Base-by-base conservation (phyloP, 1,139 yeast genomes). In the Zygosaccharomyces pseudobailii region DNA sequence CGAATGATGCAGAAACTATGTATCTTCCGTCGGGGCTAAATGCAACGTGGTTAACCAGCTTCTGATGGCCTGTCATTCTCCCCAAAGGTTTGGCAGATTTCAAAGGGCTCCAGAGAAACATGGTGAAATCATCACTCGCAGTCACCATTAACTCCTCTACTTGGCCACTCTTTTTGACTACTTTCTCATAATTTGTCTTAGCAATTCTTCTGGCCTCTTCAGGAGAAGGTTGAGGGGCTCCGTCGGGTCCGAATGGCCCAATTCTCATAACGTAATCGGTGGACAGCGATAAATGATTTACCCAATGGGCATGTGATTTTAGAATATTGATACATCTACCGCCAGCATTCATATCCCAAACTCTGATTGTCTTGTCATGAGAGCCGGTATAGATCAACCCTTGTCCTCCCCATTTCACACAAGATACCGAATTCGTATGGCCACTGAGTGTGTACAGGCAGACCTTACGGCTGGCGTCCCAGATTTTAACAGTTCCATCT, bases 31-130 rank as follows among this genome's bases (percentile, higher is more conserved):
- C 97, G 3, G 99, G 98, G 1, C 96, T 86, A 63, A 92, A 92
- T 6, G 90, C 82, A 6, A 92, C 99, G 66, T 92, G 97, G 63
- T 92, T 92, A 24, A 92, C 98, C 32, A 90, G 74, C 68, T 92
- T 92, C 65, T 92, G 98, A 68, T 92, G 99, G 23, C 99, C 99
- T 1, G 96, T 89, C 94, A 92, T 85, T 61, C 98, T 78, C 49
- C 88, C 81, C 6, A 92, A 68, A 0, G 98, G 98, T 65, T 90
- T 92, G 38, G 76, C 74, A 2, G 84, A 73, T 65, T 81, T 84
- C 44, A 81, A 69, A 10, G 97, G 97, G 61, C 89, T 95, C 99
- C 99, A 92, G 52, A 94, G 72, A 61, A 85, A 92, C 97, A 94
- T 92, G 36, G 98, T 92, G 68, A 92, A 90, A 69, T 92, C 99